Evolutionary conservation across 371 early-diverging fungal genomes (phyloP), one percentile per base, ranked within the genome.

Genomic region (Batkoa obscura): DNA sequence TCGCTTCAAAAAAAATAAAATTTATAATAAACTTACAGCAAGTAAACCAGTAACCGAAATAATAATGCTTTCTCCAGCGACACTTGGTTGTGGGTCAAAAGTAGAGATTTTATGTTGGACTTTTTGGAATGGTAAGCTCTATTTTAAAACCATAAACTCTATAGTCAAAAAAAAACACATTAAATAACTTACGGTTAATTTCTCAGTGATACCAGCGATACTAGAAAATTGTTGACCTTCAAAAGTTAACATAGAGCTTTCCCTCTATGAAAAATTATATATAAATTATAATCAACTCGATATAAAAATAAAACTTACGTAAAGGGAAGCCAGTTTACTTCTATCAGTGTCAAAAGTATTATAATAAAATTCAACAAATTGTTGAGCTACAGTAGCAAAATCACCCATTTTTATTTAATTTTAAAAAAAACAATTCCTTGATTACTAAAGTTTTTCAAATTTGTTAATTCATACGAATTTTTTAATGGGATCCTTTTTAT

Each of bases 41-140:
- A 94, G 76, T 64, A 78, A 79, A 58, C 94, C 94, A 55, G 90
- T 87, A n/a, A 92, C 90, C 17, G 68, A 47, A 50, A 94, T 82
- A 33, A 92, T 47, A 32, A 89, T 69, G 39, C 17, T 12, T 17
- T 57, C 50, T 17, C 46, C 55, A 45, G 79, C 78, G 58, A 65
- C 63, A 60, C 74, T 65, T 32, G 87, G 86, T 70, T 92, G 92
- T 12, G 78, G 79, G 67, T 94, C 92, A 39, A 74, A 57, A 50
- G 89, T 84, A 58, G 68, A 61, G 45, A 83, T 63, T 33, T 69
- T 61, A 69, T 89, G 90, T 41, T 58, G 61, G 39, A 94, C 82
- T 34, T 68, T 69, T 56, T 70, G 66, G 75, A 94, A 87, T 36
- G 90, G 86, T 51, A 94, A 78, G 51, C 48, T 42, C 87, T 88